phyloP scores from a whole-genome alignment of 805 yeast genomes.

The Geotrichum ghanense region DNA sequence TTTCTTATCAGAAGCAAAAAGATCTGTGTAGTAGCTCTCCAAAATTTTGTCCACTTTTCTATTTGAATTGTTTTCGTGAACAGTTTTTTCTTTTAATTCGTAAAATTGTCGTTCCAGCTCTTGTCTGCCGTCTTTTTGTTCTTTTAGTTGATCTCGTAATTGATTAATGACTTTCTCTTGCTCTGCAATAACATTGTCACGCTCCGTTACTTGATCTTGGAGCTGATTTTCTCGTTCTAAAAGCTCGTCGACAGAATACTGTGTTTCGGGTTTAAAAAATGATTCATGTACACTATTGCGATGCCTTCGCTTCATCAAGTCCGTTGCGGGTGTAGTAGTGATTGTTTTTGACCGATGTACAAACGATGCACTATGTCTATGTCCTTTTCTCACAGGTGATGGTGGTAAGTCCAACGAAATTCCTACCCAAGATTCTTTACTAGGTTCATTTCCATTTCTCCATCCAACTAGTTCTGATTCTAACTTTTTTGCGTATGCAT shows the following conservation, averaged over 20 bases:
- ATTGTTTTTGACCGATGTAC: background rate
- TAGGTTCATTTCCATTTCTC: slow-evolving; percentile 26
- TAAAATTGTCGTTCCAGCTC: slow-evolving; percentile 12
- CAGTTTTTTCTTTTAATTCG: slow-evolving; percentile 12
- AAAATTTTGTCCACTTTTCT: background rate
- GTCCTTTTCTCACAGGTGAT: background rate
- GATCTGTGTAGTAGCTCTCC: background rate
- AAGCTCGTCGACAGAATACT: slow-evolving; percentile 12
- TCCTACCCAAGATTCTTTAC: slow-evolving; percentile 20
- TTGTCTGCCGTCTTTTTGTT: background rate
- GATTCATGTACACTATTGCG: background rate
- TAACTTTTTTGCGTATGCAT: slow-evolving; percentile 28
- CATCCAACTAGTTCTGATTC: slow-evolving; percentile 31
- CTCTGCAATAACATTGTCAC: slow-evolving; percentile 15
- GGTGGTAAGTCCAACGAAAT: slow-evolving; percentile 5
- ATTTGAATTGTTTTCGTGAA: background rate
- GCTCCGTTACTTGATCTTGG: slow-evolving; percentile 22
- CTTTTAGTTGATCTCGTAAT: slow-evolving; percentile 9
- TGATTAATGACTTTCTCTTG: slow-evolving; percentile 12
- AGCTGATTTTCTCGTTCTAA: slow-evolving; percentile 23
- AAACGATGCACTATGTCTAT: background rate
- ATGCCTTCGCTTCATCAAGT: background rate
- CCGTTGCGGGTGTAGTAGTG: background rate
- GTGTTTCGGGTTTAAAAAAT: background rate
- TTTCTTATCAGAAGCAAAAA: background rate